Percentiles rank a stretch among this genome's conserved stretches.
These are phyloP conservation scores for Geotrichum aggregatum DNA, from an alignment of 1,139 yeast species.

Conservation along the genomic window DNA sequence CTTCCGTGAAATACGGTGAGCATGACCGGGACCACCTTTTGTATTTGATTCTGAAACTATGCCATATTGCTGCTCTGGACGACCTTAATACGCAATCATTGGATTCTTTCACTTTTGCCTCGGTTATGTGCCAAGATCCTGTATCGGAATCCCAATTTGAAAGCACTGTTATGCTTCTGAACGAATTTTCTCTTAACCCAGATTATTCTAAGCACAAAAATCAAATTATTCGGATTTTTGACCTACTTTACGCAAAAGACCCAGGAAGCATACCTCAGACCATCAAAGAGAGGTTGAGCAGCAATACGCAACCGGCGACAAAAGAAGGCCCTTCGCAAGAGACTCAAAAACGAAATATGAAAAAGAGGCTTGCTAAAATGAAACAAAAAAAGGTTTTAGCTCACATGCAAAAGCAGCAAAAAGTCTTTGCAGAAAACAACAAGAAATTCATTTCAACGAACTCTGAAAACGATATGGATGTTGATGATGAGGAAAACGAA, in stretches of 20 bases:
- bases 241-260: conserved; percentile 21
- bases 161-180: conserved; percentile 6
- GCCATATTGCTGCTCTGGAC: conserved; percentile 53
- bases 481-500: conserved; percentile 30
- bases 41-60: conserved; percentile 59
- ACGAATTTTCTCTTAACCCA: not conserved
- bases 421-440: conserved; percentile 53
- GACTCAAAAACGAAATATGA: not conserved
- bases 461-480: conserved; percentile 44
- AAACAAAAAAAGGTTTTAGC: conserved; percentile 71
- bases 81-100: conserved; percentile 27
- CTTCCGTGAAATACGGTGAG: conserved; percentile 20
- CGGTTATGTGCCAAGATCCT: conserved; percentile 18
- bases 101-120: conserved; percentile 10
- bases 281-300: conserved; percentile 5
- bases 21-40: conserved; percentile 45
- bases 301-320: not conserved
- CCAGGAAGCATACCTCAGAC: conserved; percentile 10
- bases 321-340: not conserved
- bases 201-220: conserved; percentile 13
- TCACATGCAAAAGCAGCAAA: conserved; percentile 68
- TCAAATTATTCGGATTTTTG: conserved; percentile 21
- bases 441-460: conserved; percentile 28
- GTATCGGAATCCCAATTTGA: too few species aligned
- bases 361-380: conserved; percentile 51